phyloP scores from a whole-genome alignment of 352 stramenopile genomes.

The Elongisporangium undulatum region DNA sequence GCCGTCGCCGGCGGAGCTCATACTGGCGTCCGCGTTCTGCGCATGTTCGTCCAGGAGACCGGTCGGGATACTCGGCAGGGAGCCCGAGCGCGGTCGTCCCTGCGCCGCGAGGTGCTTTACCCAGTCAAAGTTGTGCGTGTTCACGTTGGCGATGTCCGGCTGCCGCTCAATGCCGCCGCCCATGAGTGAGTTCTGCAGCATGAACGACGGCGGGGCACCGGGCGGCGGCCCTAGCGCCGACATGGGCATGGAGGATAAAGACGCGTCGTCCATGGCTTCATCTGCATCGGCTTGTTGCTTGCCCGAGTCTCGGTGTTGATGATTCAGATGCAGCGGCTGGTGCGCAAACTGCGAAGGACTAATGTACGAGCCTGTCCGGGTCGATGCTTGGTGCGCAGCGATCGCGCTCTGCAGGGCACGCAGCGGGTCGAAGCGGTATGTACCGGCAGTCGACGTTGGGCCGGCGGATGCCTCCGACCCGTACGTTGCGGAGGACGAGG shows the following conservation, averaged over 20 bases:
- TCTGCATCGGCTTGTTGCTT: background rate
- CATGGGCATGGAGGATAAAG: background rate
- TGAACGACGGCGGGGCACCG: conserved; percentile 47
- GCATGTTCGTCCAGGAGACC: conserved; percentile 3
- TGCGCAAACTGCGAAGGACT: background rate
- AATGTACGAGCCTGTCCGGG: background rate
- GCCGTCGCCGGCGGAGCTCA: background rate
- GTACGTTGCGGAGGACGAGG: conserved; percentile 48
- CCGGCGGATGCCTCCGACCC: conserved; percentile 9
- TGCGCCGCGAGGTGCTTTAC: conserved; percentile 25
- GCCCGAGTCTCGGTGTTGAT: conserved; percentile 2
- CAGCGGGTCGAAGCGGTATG: conserved; percentile 58
- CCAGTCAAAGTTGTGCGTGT: conserved; percentile 84
- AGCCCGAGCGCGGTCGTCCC: conserved; percentile 27
- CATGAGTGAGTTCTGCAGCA: conserved; percentile 77
- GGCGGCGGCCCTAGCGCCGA: conserved; percentile 47
- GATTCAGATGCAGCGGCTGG: conserved; percentile 3
- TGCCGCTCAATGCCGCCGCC: conserved; percentile 77
- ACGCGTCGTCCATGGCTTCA: background rate
- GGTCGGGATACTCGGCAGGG: conserved; percentile 23
- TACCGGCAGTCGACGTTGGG: background rate
- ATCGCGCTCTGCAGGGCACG: conserved; percentile 56
- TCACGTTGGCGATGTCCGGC: conserved; percentile 65
- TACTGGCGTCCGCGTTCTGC: conserved; percentile 2
- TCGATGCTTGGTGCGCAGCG: conserved; percentile 25